Evolutionary conservation across 106 monocot genomes (phyloP).

Genomic region (Dendrobium nobile): DNA sequence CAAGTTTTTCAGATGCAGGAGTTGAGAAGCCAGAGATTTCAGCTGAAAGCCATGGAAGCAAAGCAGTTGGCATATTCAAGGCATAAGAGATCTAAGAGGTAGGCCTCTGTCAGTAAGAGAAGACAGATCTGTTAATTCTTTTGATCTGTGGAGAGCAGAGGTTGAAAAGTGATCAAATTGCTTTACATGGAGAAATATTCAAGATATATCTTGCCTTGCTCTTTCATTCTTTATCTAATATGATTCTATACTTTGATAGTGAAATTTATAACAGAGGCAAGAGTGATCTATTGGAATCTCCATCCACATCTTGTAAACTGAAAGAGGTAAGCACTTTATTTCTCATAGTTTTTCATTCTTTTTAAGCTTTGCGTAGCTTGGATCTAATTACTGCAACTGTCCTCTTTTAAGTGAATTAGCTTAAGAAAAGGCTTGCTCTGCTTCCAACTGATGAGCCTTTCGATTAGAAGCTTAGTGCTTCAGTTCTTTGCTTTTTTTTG

Average conservation of each 20-base stretch:
- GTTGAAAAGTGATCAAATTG: neutral
- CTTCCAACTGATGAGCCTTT: neutral
- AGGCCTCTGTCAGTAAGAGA: neutral
- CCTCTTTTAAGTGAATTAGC: no score
- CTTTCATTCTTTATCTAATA: neutral
- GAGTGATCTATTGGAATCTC: conserved; percentile 21
- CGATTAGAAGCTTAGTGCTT: neutral
- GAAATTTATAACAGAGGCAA: conserved; percentile 29
- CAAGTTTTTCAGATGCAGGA: neutral
- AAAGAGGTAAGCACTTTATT: conserved; percentile 29
- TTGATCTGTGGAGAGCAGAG: neutral
- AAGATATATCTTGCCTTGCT: no score
- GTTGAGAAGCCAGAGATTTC: conserved; percentile 1
- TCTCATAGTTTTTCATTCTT: neutral
- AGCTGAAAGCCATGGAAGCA: conserved; percentile 17
- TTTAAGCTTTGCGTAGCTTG: neutral
- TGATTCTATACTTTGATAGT: conserved; percentile 23
- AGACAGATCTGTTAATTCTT: neutral
- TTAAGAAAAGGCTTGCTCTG: neutral
- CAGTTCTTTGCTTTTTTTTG: neutral
- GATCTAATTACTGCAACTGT: neutral
- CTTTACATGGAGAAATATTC: neutral
- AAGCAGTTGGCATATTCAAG: conserved; percentile 13
- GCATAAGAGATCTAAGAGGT: conserved; percentile 70
- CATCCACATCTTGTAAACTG: conserved; percentile 24